phyloP scores from a whole-genome alignment of 2,329 filamentous ascomycete species.

The Fusarium sp. region DNA sequence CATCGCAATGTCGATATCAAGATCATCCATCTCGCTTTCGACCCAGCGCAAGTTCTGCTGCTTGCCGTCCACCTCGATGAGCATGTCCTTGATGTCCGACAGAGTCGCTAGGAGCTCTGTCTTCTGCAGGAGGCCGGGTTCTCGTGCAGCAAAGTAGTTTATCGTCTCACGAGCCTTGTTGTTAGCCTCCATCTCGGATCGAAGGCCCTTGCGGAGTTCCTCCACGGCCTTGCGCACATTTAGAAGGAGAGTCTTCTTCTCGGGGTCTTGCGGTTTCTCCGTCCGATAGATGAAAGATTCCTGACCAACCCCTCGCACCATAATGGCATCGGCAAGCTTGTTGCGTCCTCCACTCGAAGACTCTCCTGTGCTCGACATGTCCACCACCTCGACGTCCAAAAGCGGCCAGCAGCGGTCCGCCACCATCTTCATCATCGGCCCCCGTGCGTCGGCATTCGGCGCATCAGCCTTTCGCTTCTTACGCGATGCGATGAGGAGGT shows the following conservation, averaged over 20 bases:
- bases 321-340: conserved; percentile 87
- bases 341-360: conserved; percentile 66
- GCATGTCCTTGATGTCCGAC: conserved; percentile 86
- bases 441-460: conserved; percentile 64
- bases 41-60: conserved; percentile 98
- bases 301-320: conserved; percentile 86
- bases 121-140: conserved; percentile 83
- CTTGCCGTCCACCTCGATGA: conserved; percentile 96
- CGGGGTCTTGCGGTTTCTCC: conserved; percentile 82
- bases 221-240: conserved; percentile 95
- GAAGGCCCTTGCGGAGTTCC: conserved; percentile 87
- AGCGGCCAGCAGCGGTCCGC: conserved; percentile 96
- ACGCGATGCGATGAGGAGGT: conserved; percentile 89
- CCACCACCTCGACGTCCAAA: conserved; percentile 92
- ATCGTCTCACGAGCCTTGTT: conserved; percentile 89
- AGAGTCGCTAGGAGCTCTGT: conserved; percentile 84
- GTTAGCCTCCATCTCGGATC: conserved; percentile 89
- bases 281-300: conserved; percentile 97
- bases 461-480: conserved; percentile 93
- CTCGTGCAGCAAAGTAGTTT: conserved; percentile 86
- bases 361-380: conserved; percentile 80
- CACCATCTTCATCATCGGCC: conserved; percentile 81
- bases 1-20: conserved; percentile 95
- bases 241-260: conserved; percentile 86
- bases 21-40: conserved; percentile 92